phyloP scores from a whole-genome alignment of 1,284 basidiomycete species.

The Cutaneotrichosporon cyanovorans region DNA sequence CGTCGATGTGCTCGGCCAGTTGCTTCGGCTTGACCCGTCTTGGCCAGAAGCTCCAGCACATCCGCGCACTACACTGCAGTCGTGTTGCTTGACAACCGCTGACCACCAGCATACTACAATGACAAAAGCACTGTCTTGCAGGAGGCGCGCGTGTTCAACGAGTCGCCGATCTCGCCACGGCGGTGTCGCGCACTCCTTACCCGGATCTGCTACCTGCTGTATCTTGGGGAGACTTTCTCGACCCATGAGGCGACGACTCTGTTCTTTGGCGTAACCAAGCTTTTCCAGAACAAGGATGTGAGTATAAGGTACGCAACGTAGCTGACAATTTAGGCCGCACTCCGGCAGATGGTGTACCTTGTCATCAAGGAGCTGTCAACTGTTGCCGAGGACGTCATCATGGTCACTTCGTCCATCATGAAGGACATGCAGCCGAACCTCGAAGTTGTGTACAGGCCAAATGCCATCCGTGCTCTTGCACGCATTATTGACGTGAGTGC shows the following conservation, averaged over 20 bases:
- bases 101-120: constrained; percentile 51
- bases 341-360: constrained; percentile 97
- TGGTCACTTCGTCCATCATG: constrained; percentile 99
- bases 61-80: no score
- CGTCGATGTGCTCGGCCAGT: no score
- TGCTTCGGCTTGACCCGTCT: no score
- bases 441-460: constrained; percentile 96
- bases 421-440: constrained; percentile 99
- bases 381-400: constrained; percentile 97
- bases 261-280: constrained; percentile 98
- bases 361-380: constrained; percentile 96
- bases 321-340: constrained; percentile 59
- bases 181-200: constrained; percentile 96
- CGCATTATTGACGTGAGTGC: constrained; percentile 86
- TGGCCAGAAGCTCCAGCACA: no score
- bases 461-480: constrained; percentile 92
- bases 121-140: constrained; percentile 95
- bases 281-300: constrained; percentile 99
- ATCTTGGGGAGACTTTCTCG: constrained; percentile 89
- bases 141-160: constrained; percentile 98
- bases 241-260: constrained; percentile 95
- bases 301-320: constrained; percentile 25
- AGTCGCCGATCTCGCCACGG: constrained; percentile 92
- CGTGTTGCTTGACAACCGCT: background rate
- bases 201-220: constrained; percentile 91